Conservation (phyloP, 352 stramenopile species). For the Poterioochromonas sp. region DNA sequence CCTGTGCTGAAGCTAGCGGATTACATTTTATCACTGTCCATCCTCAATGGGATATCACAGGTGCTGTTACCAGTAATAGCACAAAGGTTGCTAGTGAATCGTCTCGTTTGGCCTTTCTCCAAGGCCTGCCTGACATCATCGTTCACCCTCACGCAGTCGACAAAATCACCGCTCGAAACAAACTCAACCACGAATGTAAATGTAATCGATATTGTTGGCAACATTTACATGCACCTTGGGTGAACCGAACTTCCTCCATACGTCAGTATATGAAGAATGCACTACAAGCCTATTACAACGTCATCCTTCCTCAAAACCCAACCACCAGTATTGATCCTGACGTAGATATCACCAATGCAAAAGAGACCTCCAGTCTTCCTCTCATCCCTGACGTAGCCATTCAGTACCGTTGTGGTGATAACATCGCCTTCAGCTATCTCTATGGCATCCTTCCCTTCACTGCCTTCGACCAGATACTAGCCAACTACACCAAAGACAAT, state of each 20-base stretch:
- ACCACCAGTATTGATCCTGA: background rate
- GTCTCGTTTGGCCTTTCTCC: background rate
- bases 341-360: background rate
- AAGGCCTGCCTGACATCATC: background rate
- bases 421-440: conserved; percentile 3
- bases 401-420: conserved; percentile 28
- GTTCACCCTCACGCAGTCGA: background rate
- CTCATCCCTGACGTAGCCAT: background rate
- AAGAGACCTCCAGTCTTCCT: background rate
- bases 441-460: conserved; percentile 25
- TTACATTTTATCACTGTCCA: conserved; percentile 13
- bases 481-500: background rate
- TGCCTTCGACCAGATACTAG: background rate
- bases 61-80: background rate
- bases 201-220: conserved; percentile 21
- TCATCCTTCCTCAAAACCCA: background rate
- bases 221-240: background rate
- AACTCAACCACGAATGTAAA: conserved; percentile 9
- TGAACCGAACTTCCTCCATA: background rate
- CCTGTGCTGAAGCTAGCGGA: conserved; percentile 11
- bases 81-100: background rate
- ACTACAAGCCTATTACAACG: background rate
- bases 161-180: background rate
- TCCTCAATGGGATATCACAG: conserved; percentile 4
- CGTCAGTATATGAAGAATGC: background rate